Evolutionary conservation across 176 grass and related monocot species (phyloP).

Genomic region (Oryza meridionalis): DNA sequence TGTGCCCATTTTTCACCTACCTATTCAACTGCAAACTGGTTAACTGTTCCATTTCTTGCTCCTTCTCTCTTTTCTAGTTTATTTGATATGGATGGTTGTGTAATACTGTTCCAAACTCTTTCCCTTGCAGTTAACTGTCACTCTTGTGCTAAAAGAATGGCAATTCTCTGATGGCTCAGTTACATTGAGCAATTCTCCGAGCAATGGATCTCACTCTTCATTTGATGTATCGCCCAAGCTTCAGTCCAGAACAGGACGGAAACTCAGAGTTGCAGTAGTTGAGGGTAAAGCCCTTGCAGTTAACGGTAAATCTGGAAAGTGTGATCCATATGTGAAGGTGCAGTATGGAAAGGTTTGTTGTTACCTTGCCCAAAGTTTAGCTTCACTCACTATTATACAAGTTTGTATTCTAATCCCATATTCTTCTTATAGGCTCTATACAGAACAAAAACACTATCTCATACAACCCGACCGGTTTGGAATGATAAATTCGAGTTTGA

Average conservation of each 20-base stretch:
- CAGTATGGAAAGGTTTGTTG: conserved; percentile 88
- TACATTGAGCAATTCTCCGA: conserved; percentile 58
- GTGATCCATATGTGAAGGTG: conserved; percentile 89
- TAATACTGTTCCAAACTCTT: conserved; percentile 21
- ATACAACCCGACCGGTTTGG: conserved; percentile 70
- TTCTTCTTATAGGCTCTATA: conserved; percentile 65
- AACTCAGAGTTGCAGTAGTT: conserved; percentile 68
- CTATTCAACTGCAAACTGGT: not conserved
- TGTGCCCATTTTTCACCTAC: conserved; percentile 3
- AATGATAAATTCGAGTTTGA: conserved; percentile 90
- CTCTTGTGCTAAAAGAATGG: conserved; percentile 89
- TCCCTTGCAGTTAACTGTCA: conserved; percentile 74
- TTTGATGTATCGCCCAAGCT: conserved; percentile 47
- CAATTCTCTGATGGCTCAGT: conserved; percentile 92
- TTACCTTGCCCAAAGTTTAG: conserved; percentile 29
- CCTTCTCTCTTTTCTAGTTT: conserved; percentile 4
- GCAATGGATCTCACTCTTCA: conserved; percentile 39
- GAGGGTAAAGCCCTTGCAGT: conserved; percentile 72
- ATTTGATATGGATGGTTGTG: conserved; percentile 17
- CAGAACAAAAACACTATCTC: conserved; percentile 71
- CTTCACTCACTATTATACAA: conserved; percentile 30
- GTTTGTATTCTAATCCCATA: conserved; percentile 13
- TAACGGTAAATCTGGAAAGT: conserved; percentile 86
- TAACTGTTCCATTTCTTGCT: conserved; percentile 21
- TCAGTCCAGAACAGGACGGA: conserved; percentile 77